Evolutionary conservation across 306 rosid genomes (phyloP), one percentile per base, ranked within the genome.

Genomic region (Prunus padus): DNA sequence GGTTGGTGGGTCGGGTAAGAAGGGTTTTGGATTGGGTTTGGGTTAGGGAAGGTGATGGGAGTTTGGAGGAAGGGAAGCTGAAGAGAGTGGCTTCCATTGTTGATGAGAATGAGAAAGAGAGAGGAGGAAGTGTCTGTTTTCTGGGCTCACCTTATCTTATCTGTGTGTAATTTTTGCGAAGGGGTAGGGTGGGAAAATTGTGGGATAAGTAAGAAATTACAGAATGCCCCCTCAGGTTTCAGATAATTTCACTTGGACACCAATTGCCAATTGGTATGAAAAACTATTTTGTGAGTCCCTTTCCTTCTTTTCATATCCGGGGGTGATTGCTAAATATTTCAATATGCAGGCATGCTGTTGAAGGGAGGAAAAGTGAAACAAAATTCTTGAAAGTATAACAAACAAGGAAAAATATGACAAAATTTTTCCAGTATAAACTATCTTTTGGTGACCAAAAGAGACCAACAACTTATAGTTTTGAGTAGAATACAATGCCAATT

Each of bases 31-130:
- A 20, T 22, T 52, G 79, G 78, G 72, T 82, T 65, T 67, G 81
- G 66, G 83, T 31, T 46, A 52, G 75, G 78, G 72, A 74, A 31
- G 87, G 8, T 57, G 81, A 79, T 60, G 85, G 85, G 67, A 80
- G 57, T 30, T 78, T 83, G 76, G 88, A 68, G 73, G 86, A 75
- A 12, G 90, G 88, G 47, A 79, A 82, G 64, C 73, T 83, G 65
- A 90, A 64, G 28, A 85, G 81, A 22, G 89, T 67, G 59, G 96
- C 91, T 49, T 91, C 98, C 97, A 94, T 94, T 67, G 82, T 63
- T 31, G 66, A 69, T 57, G 65, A 20, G 18, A 33, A 9, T 16
- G 37, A 49, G 22, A 60, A 23, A 25, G 60, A 46, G 59, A 52
- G 52, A 18, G 40, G 61, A 7, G 69, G 0, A 72, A 30, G 69